phyloP scores from a whole-genome alignment of 2,329 filamentous ascomycete species.

The Pestalotiopsis sp. region DNA sequence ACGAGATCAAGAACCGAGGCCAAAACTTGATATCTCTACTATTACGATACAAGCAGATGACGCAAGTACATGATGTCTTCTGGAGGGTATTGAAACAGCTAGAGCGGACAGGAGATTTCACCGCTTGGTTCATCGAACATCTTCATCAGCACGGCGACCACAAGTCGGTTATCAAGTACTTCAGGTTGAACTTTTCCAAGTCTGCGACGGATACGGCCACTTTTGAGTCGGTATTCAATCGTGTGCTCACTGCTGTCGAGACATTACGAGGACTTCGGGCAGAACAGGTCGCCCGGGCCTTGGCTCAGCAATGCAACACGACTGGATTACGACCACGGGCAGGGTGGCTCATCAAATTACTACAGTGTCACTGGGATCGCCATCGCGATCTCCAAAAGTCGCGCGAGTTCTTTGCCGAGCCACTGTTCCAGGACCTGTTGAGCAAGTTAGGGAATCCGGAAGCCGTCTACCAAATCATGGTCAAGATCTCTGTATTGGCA shows the following conservation, averaged over 20 bases:
- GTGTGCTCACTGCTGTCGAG: conserved; percentile 34
- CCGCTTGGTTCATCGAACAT: conserved; percentile 30
- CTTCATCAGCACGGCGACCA: conserved; percentile 30
- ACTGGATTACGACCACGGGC: conserved; percentile 24
- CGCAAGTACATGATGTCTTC: conserved; percentile 28
- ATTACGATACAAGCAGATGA: conserved; percentile 22
- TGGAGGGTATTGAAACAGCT: conserved; percentile 29
- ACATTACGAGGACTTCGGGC: conserved; percentile 26
- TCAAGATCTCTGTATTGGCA: conserved; percentile 39
- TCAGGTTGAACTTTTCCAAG: conserved; percentile 32
- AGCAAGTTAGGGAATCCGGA: conserved; percentile 25
- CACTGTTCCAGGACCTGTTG: conserved; percentile 23
- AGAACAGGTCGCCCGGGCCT: conserved; percentile 27
- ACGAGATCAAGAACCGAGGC: conserved; percentile 23
- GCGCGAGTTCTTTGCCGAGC: conserved; percentile 28
- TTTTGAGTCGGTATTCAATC: conserved; percentile 28
- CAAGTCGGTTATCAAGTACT: conserved; percentile 33
- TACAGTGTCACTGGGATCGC: conserved; percentile 35
- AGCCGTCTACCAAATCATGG: conserved; percentile 37
- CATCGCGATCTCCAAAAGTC: conserved; percentile 25
- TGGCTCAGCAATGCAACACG: conserved; percentile 25
- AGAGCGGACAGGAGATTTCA: conserved; percentile 24
- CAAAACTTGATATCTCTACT: conserved; percentile 28
- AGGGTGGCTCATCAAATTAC: conserved; percentile 36
- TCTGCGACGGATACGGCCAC: conserved; percentile 16